Conservation (phyloP, 2,329 filamentous ascomycete genomes). For the Salinomyces thailandicus region DNA sequence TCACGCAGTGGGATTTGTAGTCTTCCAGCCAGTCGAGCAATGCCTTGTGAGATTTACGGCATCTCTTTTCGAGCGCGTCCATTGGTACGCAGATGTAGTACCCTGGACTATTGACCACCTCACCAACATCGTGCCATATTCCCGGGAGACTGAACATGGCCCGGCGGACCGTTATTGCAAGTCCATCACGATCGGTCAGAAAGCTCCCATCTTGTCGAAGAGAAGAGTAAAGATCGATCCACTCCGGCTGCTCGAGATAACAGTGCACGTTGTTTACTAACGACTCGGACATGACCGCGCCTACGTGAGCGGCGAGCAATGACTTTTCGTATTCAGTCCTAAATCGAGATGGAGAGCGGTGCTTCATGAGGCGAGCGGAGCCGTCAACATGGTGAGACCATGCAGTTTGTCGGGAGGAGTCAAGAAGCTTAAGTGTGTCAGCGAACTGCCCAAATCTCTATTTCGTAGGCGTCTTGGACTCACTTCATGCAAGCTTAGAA, state of each 20-base stretch:
- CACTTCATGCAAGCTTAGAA: conserved; percentile 19
- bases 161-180: conserved; percentile 15
- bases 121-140: conserved; percentile 13
- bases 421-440: conserved; percentile 17
- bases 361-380: conserved; percentile 22
- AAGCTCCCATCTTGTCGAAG: conserved; percentile 7
- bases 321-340: conserved; percentile 28
- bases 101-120: conserved; percentile 8
- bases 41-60: conserved; percentile 8
- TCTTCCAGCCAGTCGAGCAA: conserved; percentile 14
- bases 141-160: conserved; percentile 14
- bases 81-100: conserved; percentile 9
- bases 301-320: conserved; percentile 27
- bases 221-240: conserved; percentile 17
- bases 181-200: conserved; percentile 15
- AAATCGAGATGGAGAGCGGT: conserved; percentile 24
- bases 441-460: neutral
- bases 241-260: conserved; percentile 25
- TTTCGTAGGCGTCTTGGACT: no score
- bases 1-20: conserved; percentile 18
- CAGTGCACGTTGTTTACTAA: conserved; percentile 15
- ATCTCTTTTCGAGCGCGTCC: conserved; percentile 5
- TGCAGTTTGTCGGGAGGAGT: conserved; percentile 19
- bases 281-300: conserved; percentile 22
- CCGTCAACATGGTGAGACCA: conserved; percentile 28